These are phyloP conservation scores for Arthrobotrys musiformis DNA, from an alignment of 2,329 filamentous ascomycete species.

Conservation along the genomic window DNA sequence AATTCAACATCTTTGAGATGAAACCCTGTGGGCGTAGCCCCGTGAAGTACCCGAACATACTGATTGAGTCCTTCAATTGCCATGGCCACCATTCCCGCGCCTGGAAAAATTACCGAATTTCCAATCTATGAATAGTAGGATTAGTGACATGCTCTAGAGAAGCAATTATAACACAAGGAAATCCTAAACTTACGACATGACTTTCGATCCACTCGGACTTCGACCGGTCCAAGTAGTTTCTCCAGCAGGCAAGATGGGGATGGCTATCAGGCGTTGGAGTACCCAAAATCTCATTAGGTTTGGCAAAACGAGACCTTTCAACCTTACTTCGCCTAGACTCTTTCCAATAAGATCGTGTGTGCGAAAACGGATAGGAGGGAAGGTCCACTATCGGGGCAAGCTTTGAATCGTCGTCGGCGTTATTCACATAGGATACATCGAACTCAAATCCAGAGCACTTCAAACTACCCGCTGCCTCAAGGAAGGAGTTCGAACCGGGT, in stretches of 20 bases:
- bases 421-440: neutral
- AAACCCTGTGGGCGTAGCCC: neutral
- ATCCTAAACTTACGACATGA: slow-evolving; percentile 18
- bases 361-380: slow-evolving; percentile 24
- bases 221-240: slow-evolving; percentile 14
- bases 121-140: slow-evolving; percentile 2
- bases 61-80: slow-evolving; percentile 38
- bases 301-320: slow-evolving; percentile 4
- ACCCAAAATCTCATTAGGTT: slow-evolving; percentile 22
- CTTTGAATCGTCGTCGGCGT: neutral
- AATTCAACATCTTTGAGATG: slow-evolving; percentile 24
- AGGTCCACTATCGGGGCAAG: slow-evolving; percentile 1
- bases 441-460: slow-evolving; percentile 12
- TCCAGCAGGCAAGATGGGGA: slow-evolving; percentile 11
- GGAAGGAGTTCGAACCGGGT: slow-evolving; percentile 4
- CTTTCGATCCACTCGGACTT: slow-evolving; percentile 37
- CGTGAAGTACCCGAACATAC: neutral
- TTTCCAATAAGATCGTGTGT: slow-evolving; percentile 18
- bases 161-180: no score
- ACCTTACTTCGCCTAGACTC: slow-evolving; percentile 29
- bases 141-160: no score
- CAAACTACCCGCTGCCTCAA: slow-evolving; percentile 15
- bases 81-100: slow-evolving; percentile 35
- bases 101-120: slow-evolving; percentile 20
- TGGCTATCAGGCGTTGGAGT: slow-evolving; percentile 5